Conservation (phyloP, 163 green algal genomes). For the Chlamydomonas reinhardtii region DNA sequence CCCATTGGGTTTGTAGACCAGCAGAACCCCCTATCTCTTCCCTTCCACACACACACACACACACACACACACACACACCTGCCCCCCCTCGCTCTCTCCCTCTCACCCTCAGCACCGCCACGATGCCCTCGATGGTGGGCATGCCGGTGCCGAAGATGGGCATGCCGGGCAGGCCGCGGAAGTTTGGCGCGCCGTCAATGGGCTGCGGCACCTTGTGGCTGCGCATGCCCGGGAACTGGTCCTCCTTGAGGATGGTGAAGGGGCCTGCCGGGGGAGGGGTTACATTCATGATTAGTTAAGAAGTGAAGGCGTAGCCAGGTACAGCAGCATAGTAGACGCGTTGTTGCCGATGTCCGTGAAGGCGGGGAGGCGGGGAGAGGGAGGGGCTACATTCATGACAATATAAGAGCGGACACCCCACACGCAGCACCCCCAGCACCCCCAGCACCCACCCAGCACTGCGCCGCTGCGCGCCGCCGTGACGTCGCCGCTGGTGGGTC, state of each 20-base stretch:
- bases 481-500: constrained; percentile 51
- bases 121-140: constrained; percentile 84
- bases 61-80: too few relatives aligned
- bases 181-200: constrained; percentile 91
- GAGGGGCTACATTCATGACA: too few relatives aligned
- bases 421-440: not conserved
- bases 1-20: too few relatives aligned
- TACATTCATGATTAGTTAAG: too few relatives aligned
- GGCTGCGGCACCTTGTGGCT: constrained; percentile 65
- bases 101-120: constrained; percentile 78
- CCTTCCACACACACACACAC: not conserved
- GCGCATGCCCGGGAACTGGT: constrained; percentile 83
- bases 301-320: too few relatives aligned
- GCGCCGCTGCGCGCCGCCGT: constrained; percentile 75
- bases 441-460: constrained; percentile 74
- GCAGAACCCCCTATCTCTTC: too few relatives aligned
- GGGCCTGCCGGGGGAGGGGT: constrained; percentile 61
- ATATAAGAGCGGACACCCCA: too few relatives aligned
- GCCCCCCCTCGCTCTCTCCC: not conserved
- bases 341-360: too few relatives aligned
- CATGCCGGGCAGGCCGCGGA: constrained; percentile 70
- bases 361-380: not conserved
- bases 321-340: too few relatives aligned
- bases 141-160: constrained; percentile 92
- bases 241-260: constrained; percentile 94